Evolutionary conservation across 176 grass and related monocot species (phyloP).

Genomic region (Elaeis guineensis): DNA sequence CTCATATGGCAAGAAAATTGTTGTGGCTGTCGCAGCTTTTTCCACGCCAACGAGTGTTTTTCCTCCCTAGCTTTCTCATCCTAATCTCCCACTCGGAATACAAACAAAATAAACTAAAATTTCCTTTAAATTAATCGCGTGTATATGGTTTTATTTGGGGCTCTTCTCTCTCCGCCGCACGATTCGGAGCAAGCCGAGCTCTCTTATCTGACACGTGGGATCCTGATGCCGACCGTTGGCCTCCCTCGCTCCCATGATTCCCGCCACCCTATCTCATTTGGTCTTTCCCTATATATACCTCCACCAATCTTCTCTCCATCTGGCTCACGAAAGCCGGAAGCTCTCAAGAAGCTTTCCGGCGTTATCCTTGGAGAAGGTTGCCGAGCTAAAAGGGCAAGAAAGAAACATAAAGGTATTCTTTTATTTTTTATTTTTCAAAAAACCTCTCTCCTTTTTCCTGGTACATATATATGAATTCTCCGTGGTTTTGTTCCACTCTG

Average conservation of each 20-base stretch:
- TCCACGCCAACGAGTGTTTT: no score
- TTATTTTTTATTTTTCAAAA: not conserved
- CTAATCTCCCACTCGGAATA: no score
- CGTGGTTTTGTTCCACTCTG: not conserved
- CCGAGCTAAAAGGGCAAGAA: not conserved
- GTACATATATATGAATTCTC: not conserved
- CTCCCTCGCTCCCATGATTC: constrained; percentile 40
- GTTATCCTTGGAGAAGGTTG: no score
- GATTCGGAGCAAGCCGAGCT: constrained; percentile 2
- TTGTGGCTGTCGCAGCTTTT: no score
- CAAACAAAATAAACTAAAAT: no score
- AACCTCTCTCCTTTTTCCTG: not conserved
- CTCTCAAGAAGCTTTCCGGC: not conserved
- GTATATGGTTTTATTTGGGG: no score
- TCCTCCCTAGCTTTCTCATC: no score
- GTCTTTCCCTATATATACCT: not conserved
- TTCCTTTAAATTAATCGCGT: no score
- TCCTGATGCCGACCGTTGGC: constrained; percentile 7
- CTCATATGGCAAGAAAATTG: no score
- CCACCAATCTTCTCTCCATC: constrained; percentile 7
- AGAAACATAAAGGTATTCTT: constrained; percentile 1
- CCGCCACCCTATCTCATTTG: constrained; percentile 24
- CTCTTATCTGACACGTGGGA: constrained; percentile 61
- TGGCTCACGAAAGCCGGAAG: constrained; percentile 3
- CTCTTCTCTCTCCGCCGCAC: constrained; percentile 24